Evolutionary conservation across 2,329 filamentous ascomycete species (phyloP), one percentile per base, ranked within the genome.

Genomic region (Beauveria rudraprayagi): DNA sequence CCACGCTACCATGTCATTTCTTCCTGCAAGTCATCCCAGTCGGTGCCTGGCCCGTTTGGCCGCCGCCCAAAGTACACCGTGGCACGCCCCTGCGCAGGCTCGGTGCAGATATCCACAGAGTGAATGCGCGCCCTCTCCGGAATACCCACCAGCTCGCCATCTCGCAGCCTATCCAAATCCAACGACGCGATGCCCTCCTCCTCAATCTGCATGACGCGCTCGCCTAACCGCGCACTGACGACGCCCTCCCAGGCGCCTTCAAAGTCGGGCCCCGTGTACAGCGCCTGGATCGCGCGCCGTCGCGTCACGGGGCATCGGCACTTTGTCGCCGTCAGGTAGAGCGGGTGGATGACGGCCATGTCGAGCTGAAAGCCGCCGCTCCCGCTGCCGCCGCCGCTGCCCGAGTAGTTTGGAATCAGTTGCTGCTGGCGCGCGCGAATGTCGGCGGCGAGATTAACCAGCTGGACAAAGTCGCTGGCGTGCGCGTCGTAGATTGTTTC

Each of bases 311-410:
- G 63, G 22, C 60, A 57, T 10, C 64, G 54, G 52, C 63, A 65
- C 60, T 65, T 65, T 19, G 46, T 61, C 43, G 61, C 64, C 16
- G 61, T 62, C 7, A 62, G 50, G 55, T 63, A 65, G 7, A 65
- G 61, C 2, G 64, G 61, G 30, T 65, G 57, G 14, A 65, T 62
- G 54, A 63, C 53, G 28, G 55, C 61, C 63, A 63, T 62, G 47
- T 63, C 61, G 55, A 65, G 62, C 30, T 51, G 47, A 24, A 63
- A 61, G 50, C 55, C 53, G 34, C 26, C 43, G 14, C 22, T 10
- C 11, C 50, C 55, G 17, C 52, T 46, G 40, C 60, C 48, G 34
- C 53, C 56, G 37, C 24, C 40, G 19, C 37, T 14, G 22, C 37
- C 54, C 10, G 57, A 46, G 37, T 34, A 50, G 28, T 26, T 37